These are phyloP conservation scores for Capsicum rhomboideum DNA, from an alignment of 257 asterid genomes.

Conservation along the genomic window DNA sequence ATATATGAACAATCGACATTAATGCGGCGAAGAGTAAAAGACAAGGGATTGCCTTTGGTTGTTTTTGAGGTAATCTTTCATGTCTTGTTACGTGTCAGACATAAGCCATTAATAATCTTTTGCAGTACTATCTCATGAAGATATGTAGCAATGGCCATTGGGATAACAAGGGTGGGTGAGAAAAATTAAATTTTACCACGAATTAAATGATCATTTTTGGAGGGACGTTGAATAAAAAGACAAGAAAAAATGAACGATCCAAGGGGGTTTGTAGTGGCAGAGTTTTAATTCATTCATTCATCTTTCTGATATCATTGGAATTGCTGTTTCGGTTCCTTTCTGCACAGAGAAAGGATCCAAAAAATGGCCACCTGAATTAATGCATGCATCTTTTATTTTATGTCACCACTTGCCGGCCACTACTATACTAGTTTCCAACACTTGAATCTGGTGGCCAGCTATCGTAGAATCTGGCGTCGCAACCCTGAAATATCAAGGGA, in stretches of 20 bases:
- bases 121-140: neutral
- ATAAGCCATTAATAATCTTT: neutral
- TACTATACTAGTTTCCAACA: neutral
- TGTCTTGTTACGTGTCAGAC: neutral
- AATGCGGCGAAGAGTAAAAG: neutral
- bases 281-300: neutral
- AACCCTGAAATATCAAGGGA: too few relatives aligned
- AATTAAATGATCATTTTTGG: neutral
- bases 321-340: slow-evolving; percentile 3
- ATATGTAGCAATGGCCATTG: neutral
- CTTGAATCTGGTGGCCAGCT: neutral
- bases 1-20: too few relatives aligned
- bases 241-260: neutral
- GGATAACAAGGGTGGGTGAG: neutral
- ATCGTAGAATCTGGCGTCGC: neutral
- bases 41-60: neutral
- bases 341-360: neutral
- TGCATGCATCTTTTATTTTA: neutral
- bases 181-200: neutral
- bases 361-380: slow-evolving; percentile 10
- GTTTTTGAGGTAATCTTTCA: neutral
- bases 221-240: neutral
- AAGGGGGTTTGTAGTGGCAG: neutral
- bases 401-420: neutral
- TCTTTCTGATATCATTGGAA: slow-evolving; percentile 2